These are phyloP conservation scores for Ophiostoma australiae DNA, from an alignment of 2,329 filamentous ascomycete species.

Conservation along the genomic window DNA sequence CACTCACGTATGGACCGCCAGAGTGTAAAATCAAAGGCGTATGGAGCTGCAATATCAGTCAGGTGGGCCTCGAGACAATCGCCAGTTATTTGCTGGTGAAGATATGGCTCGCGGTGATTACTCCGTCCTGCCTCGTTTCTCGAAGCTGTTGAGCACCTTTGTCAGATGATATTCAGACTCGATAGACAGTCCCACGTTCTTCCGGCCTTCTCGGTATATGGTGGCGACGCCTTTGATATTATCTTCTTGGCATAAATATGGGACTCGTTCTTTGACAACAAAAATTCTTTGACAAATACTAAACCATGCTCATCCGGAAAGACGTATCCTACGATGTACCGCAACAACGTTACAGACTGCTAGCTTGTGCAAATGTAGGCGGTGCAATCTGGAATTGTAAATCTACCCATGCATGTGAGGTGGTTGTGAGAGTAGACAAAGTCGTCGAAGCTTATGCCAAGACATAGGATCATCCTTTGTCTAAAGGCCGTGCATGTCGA, in stretches of 20 bases:
- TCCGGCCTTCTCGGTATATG: background rate
- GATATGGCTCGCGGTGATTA: background rate
- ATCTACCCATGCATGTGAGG: background rate
- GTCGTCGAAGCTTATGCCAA: conserved; percentile 1
- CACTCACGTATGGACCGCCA: background rate
- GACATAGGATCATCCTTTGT: background rate
- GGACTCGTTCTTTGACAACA: background rate
- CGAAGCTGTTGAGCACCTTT: background rate
- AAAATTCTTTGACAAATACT: background rate
- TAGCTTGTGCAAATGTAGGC: background rate
- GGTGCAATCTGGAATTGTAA: background rate
- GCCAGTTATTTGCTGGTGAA: background rate
- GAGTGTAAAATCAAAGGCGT: background rate
- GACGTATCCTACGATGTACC: background rate
- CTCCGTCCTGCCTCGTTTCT: background rate
- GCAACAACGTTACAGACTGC: background rate
- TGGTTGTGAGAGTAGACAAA: background rate
- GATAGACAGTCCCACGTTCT: background rate
- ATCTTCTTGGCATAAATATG: background rate
- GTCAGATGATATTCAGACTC: background rate
- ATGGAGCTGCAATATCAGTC: background rate
- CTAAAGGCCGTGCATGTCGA: background rate
- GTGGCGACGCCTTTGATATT: background rate
- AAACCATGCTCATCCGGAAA: background rate
- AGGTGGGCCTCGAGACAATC: background rate